Evolutionary conservation across 2,329 filamentous ascomycete species (phyloP).

Genomic region (Penicillium sp.): DNA sequence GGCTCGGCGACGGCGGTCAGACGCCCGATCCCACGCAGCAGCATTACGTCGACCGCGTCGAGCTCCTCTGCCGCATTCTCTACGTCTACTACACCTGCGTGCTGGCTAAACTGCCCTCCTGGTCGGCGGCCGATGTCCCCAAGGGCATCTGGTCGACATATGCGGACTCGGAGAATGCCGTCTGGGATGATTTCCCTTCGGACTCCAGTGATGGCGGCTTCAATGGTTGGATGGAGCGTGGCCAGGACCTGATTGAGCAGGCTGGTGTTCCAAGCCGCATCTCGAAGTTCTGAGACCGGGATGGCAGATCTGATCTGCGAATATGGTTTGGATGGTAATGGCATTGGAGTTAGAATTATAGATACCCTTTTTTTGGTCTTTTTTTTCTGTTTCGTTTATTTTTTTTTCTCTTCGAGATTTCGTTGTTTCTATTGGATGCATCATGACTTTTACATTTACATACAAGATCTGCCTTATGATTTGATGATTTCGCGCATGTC

Average conservation of each 20-base stretch:
- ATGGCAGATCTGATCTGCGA: background rate
- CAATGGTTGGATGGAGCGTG: slow-evolving; percentile 41
- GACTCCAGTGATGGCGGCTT: slow-evolving; percentile 42
- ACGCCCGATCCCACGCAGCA: slow-evolving; percentile 38
- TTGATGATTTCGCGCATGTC: slow-evolving; percentile 21
- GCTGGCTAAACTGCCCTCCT: slow-evolving; percentile 42
- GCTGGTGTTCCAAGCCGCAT: slow-evolving; percentile 37
- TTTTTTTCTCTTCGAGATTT: background rate
- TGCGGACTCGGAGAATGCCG: slow-evolving; percentile 38
- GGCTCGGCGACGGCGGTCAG: slow-evolving; percentile 40
- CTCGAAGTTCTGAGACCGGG: slow-evolving; percentile 23
- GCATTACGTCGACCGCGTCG: slow-evolving; percentile 42
- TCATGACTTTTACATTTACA: slow-evolving; percentile 17
- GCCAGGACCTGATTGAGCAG: slow-evolving; percentile 40
- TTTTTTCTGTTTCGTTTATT: slow-evolving; percentile 18
- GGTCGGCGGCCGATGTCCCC: slow-evolving; percentile 36
- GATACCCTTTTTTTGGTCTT: slow-evolving; percentile 34
- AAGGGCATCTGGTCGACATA: slow-evolving; percentile 44
- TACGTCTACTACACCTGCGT: slow-evolving; percentile 49
- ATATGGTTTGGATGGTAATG: slow-evolving; percentile 13
- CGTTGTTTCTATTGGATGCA: slow-evolving; percentile 12
- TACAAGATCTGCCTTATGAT: slow-evolving; percentile 20
- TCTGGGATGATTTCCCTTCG: slow-evolving; percentile 46
- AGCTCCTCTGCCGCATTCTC: slow-evolving; percentile 43
- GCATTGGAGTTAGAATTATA: slow-evolving; percentile 29